Conservation (phyloP, 2,329 filamentous ascomycete genomes). For the Alternaria conjuncta region DNA sequence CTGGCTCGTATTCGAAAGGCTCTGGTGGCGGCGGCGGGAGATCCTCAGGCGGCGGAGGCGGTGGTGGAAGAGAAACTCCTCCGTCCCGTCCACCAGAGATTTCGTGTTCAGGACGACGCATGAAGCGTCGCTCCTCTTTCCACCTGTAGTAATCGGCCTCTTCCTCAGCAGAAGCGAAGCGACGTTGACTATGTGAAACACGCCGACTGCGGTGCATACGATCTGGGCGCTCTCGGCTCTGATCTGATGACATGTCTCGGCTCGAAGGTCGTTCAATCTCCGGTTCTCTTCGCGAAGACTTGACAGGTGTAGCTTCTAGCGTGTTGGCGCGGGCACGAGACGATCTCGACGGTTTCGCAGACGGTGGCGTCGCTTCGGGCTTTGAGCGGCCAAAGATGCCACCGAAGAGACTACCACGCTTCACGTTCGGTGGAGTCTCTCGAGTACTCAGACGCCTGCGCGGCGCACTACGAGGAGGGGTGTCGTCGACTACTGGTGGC, state of each 20-base stretch:
- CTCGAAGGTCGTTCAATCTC: constrained; percentile 33
- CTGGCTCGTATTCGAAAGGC: constrained; percentile 26
- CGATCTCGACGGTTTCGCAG: constrained; percentile 31
- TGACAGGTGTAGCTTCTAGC: constrained; percentile 20
- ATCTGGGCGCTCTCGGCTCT: constrained; percentile 41
- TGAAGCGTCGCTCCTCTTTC: constrained; percentile 39
- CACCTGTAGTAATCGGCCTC: constrained; percentile 41
- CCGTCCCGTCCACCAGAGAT: constrained; percentile 38
- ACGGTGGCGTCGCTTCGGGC: constrained; percentile 33
- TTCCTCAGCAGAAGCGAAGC: constrained; percentile 38
- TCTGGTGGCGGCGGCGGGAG: constrained; percentile 25
- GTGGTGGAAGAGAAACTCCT: constrained; percentile 25
- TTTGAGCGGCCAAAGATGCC: constrained; percentile 44
- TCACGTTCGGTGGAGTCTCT: constrained; percentile 33
- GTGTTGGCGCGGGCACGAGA: constrained; percentile 36
- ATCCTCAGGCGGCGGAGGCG: constrained; percentile 21
- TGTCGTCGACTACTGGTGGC: constrained; percentile 23
- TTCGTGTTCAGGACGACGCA: constrained; percentile 32
- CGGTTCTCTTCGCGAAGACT: constrained; percentile 24
- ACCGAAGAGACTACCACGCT: constrained; percentile 39
- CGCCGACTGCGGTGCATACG: constrained; percentile 40
- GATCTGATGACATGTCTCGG: constrained; percentile 42
- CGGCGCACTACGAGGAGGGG: constrained; percentile 29
- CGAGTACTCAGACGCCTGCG: constrained; percentile 35
- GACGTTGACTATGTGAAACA: constrained; percentile 34